Percentiles rank a stretch among this genome's conserved stretches.
These are phyloP conservation scores for Thalassiosira exigua DNA, from an alignment of 352 stramenopile genomes.

Conservation along the genomic window DNA sequence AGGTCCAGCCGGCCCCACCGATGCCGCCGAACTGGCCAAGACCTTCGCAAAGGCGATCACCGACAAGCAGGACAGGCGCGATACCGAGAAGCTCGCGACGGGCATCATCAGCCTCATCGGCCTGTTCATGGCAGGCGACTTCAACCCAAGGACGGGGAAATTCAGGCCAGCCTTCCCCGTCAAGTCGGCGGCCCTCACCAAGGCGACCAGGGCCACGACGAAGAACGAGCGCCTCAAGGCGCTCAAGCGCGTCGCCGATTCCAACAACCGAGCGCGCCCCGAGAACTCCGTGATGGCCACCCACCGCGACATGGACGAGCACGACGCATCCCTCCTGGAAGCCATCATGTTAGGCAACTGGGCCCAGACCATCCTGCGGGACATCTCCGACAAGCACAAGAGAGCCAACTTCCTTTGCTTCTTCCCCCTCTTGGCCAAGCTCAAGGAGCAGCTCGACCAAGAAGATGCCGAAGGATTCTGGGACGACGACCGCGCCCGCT, in stretches of 20 bases:
- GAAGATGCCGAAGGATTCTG: too few relatives aligned
- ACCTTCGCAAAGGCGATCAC: not conserved
- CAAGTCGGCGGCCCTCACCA: too few relatives aligned
- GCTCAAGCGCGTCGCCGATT: not conserved
- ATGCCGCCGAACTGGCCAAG: not conserved
- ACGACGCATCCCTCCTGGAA: not conserved
- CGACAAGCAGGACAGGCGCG: not conserved
- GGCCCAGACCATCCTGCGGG: not conserved
- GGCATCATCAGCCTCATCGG: not conserved
- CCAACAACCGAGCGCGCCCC: not conserved
- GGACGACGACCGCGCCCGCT: too few relatives aligned
- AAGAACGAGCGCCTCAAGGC: not conserved
- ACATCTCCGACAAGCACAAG: not conserved
- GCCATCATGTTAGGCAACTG: not conserved
- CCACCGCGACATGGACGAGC: not conserved
- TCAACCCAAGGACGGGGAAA: not conserved
- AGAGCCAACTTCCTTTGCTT: not conserved
- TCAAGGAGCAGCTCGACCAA: not conserved
- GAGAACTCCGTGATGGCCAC: not conserved
- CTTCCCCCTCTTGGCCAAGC: not conserved
- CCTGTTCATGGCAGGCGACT: not conserved
- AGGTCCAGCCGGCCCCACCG: not conserved
- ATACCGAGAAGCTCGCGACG: not conserved
- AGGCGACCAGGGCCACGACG: not conserved
- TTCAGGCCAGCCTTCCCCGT: not conserved